Evolutionary conservation across 2,329 filamentous ascomycete genomes (phyloP).

Genomic region (Magnaporthiopsis poae): DNA sequence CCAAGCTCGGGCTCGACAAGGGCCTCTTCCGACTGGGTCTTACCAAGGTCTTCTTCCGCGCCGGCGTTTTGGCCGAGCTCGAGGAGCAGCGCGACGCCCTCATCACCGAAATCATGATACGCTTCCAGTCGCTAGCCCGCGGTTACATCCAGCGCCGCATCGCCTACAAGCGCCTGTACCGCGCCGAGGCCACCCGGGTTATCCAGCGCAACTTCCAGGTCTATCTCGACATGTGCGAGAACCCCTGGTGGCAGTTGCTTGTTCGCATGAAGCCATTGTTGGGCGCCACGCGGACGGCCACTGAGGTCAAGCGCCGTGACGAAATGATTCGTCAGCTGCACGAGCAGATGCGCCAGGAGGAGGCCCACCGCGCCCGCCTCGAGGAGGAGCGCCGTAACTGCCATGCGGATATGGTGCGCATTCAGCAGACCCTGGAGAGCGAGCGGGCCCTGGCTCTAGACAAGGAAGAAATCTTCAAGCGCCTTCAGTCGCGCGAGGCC

Average conservation of each 20-base stretch:
- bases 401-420: slow-evolving; percentile 74
- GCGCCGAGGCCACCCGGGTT: slow-evolving; percentile 86
- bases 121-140: slow-evolving; percentile 83
- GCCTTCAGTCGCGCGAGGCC: slow-evolving; percentile 81
- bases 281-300: slow-evolving; percentile 80
- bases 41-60: slow-evolving; percentile 96
- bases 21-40: slow-evolving; percentile 85
- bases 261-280: slow-evolving; percentile 91
- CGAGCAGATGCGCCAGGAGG: slow-evolving; percentile 69
- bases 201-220: slow-evolving; percentile 91
- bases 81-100: slow-evolving; percentile 90
- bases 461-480: slow-evolving; percentile 97
- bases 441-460: slow-evolving; percentile 91
- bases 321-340: slow-evolving; percentile 85
- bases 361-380: slow-evolving; percentile 63
- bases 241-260: slow-evolving; percentile 95
- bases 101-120: slow-evolving; percentile 85
- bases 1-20: slow-evolving; percentile 75
- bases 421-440: slow-evolving; percentile 89
- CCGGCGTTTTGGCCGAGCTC: slow-evolving; percentile 87
- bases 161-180: slow-evolving; percentile 86
- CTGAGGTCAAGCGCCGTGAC: slow-evolving; percentile 89
- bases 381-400: slow-evolving; percentile 86
- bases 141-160: slow-evolving; percentile 82
- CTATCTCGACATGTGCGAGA: slow-evolving; percentile 79